Evolutionary conservation across 306 rosid genomes (phyloP), one percentile per base, ranked within the genome.

Genomic region (Prunus davidiana): DNA sequence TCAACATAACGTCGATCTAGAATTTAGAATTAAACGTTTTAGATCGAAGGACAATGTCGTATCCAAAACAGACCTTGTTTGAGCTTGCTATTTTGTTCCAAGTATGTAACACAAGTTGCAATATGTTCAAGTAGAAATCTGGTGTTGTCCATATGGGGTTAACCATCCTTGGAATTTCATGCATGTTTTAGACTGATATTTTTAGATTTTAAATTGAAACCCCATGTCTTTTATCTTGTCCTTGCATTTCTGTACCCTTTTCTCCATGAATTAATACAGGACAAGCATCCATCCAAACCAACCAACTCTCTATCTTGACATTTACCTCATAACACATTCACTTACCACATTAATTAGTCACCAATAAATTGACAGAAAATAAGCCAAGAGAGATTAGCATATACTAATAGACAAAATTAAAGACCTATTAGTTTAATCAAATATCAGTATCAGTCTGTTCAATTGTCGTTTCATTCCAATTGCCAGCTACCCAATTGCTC

Each of bases 341-440:
- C 63, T 49, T 49, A 15, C 19, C 50, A 20, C 34, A 45, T 22
- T 6, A 71, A 71, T 7, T 60, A 56, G 50, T 72, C 57, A 43
- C 43, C 77, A 51, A 49, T 4, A 76, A 50, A 51, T 56, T 56
- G 58, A 71, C 69, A 68, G 61, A 72, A 32, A 67, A 34, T 47
- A 66, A 71, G 65, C 65, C 24, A 70, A 50, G 25, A 28, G 19
- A 62, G 52, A 50, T 34, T 56, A 41, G 47, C 66, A 55, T 22
- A 55, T 22, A 12, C 51, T 32, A 51, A 56, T 20, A 24, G 64
- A 24, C 62, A 49, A 22, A 66, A 50, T 8, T 24, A n/a, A 64
- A 13, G n/a, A 50, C 73, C 62, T 3, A 46, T 4, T 24, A 41
- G 67, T 38, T 41, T 54, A 34, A 18, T 60, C 24, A 27, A 75